These are phyloP conservation scores for Coemansia sp. DNA, from an alignment of 192 early-diverging fungal species.

Conservation along the genomic window DNA sequence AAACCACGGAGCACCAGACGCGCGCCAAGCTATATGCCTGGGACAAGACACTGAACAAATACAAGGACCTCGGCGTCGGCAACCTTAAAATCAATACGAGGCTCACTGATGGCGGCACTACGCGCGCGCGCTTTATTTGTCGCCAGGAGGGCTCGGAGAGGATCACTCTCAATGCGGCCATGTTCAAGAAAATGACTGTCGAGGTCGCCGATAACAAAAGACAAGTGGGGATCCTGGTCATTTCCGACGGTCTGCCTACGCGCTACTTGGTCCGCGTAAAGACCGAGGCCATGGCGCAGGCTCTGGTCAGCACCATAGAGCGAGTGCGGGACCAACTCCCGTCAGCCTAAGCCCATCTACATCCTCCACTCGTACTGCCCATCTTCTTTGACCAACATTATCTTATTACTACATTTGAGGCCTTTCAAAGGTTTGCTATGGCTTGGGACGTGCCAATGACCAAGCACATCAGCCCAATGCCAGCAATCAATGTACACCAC, in stretches of 20 bases:
- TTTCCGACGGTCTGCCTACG: conserved; percentile 34
- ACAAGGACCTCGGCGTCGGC: conserved; percentile 51
- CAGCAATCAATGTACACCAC: conserved; percentile 43
- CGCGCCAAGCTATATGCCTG: conserved; percentile 50
- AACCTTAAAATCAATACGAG: conserved; percentile 48
- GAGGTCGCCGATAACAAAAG: conserved; percentile 40
- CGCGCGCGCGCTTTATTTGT: conserved; percentile 47
- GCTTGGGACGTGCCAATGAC: conserved; percentile 51
- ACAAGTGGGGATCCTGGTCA: conserved; percentile 41
- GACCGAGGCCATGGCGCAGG: conserved; percentile 12
- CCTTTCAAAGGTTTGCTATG: conserved; percentile 16
- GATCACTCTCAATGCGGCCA: conserved; percentile 53
- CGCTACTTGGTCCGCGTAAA: conserved; percentile 46
- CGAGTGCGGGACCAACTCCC: conserved; percentile 5
- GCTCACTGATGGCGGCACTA: conserved; percentile 10
- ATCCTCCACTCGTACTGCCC: too few relatives aligned
- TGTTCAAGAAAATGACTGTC: conserved; percentile 52
- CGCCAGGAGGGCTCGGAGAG: conserved; percentile 51
- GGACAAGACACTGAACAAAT: conserved; percentile 33
- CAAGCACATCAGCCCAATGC: conserved; percentile 41
- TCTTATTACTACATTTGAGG: neutral
- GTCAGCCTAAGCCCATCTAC: neutral
- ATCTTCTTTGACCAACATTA: too few relatives aligned
- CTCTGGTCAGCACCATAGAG: conserved; percentile 4
- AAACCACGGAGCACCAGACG: conserved; percentile 40